phyloP scores from a whole-genome alignment of 345 rosid species.

The Noccaea caerulescens region DNA sequence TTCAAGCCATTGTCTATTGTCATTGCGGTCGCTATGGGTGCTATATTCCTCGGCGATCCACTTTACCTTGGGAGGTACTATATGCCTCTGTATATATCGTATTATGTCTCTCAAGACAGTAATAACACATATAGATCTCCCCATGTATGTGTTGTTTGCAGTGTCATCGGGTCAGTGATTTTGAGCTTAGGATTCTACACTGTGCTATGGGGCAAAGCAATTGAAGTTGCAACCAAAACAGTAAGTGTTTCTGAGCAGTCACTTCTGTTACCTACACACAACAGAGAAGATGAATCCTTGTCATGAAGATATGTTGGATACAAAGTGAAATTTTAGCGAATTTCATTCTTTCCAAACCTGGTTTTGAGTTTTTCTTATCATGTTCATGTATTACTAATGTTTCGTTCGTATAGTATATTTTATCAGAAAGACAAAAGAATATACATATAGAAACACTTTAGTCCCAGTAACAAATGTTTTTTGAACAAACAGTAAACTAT shows the following conservation, averaged over 20 bases:
- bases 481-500: too few species aligned
- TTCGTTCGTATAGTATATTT: too few species aligned
- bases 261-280: slow-evolving; percentile 22
- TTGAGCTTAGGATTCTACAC: slow-evolving; percentile 44
- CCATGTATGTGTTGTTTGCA: slow-evolving; percentile 19
- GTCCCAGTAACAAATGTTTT: too few species aligned
- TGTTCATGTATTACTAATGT: too few species aligned
- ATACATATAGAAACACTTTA: too few species aligned
- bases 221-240: slow-evolving; percentile 19
- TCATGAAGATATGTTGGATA: slow-evolving; percentile 10
- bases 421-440: too few species aligned
- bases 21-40: slow-evolving; percentile 46
- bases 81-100: not conserved
- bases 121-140: not conserved
- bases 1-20: slow-evolving; percentile 53
- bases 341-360: too few species aligned
- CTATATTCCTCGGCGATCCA: slow-evolving; percentile 46
- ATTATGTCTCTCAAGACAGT: too few species aligned
- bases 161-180: slow-evolving; percentile 42
- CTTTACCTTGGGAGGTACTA: slow-evolving; percentile 47
- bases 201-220: slow-evolving; percentile 51
- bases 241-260: slow-evolving; percentile 22
- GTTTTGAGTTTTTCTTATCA: too few species aligned
- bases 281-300: slow-evolving; percentile 16
- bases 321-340: not conserved